phyloP scores from a whole-genome alignment of 176 grass and related monocot genomes.

The Triticum timopheevii region DNA sequence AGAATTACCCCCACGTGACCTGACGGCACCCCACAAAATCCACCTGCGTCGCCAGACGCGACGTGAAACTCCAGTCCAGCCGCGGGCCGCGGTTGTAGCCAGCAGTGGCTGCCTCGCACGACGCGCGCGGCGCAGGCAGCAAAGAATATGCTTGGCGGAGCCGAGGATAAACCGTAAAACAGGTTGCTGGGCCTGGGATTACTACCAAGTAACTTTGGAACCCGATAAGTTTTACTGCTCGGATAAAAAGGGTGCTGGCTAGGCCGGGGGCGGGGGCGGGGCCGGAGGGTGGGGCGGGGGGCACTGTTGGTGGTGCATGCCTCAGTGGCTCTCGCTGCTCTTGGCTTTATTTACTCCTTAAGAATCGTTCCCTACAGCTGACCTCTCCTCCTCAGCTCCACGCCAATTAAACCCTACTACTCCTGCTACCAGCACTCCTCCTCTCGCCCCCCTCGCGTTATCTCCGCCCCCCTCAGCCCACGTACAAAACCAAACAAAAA shows the following conservation, averaged over 20 bases:
- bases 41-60: too few relatives aligned
- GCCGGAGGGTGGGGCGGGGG: background rate
- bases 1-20: too few relatives aligned
- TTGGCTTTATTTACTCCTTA: slow-evolving; percentile 74
- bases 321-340: slow-evolving; percentile 11
- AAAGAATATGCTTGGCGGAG: background rate
- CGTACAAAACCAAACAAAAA: slow-evolving; percentile 36
- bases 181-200: background rate
- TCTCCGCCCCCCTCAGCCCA: slow-evolving; percentile 29
- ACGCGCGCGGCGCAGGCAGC: background rate
- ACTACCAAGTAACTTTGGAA: background rate
- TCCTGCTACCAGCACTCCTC: background rate
- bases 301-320: background rate
- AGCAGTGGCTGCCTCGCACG: background rate
- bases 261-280: background rate
- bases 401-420: slow-evolving; percentile 58
- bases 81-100: too few relatives aligned
- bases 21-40: too few relatives aligned
- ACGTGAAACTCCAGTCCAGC: too few relatives aligned
- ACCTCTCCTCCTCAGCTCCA: slow-evolving; percentile 32
- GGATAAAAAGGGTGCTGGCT: background rate
- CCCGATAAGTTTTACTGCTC: slow-evolving; percentile 1
- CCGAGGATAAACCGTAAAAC: background rate
- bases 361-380: slow-evolving; percentile 58
- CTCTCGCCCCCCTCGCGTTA: slow-evolving; percentile 28